Conservation (phyloP, 306 rosid species). For the Quercus gilva region DNA sequence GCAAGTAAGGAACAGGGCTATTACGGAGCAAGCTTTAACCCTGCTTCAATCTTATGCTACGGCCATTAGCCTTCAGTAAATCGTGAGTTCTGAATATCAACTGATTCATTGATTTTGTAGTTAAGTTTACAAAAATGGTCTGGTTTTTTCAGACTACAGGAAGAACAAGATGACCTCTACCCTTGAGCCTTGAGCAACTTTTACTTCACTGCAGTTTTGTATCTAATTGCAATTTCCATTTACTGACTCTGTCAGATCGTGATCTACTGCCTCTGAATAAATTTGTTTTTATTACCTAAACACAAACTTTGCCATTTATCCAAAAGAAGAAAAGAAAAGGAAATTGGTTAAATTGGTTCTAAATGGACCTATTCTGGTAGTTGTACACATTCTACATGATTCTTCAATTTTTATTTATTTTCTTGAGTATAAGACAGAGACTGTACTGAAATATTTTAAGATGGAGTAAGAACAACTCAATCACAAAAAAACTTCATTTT, state of each 20-base stretch:
- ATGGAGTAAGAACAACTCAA: too few relatives aligned
- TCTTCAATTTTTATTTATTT: too few relatives aligned
- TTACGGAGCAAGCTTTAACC: slow-evolving; percentile 88
- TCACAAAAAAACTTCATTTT: too few relatives aligned
- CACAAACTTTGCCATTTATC: not conserved
- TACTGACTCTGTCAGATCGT: not conserved
- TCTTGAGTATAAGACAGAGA: too few relatives aligned
- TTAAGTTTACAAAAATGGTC: slow-evolving; percentile 22
- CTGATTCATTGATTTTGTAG: slow-evolving; percentile 26
- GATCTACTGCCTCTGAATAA: not conserved
- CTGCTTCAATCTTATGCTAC: slow-evolving; percentile 81
- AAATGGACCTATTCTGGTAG: too few relatives aligned
- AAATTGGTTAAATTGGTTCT: too few relatives aligned
- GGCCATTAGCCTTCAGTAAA: slow-evolving; percentile 61
- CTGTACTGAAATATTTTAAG: too few relatives aligned
- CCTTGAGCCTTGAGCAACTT: slow-evolving; percentile 22
- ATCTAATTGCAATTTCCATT: slow-evolving; percentile 27
- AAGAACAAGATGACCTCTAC: slow-evolving; percentile 18
- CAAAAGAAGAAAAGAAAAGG: too few relatives aligned
- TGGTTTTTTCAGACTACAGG: slow-evolving; percentile 9
- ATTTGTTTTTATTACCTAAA: not conserved
- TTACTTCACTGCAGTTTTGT: slow-evolving; percentile 16
- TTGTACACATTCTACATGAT: too few relatives aligned
- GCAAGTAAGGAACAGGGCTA: slow-evolving; percentile 86
- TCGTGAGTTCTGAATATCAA: slow-evolving; percentile 22